Evolutionary conservation across 2,329 filamentous ascomycete genomes (phyloP).

Genomic region (Thielaviopsis punctulata): DNA sequence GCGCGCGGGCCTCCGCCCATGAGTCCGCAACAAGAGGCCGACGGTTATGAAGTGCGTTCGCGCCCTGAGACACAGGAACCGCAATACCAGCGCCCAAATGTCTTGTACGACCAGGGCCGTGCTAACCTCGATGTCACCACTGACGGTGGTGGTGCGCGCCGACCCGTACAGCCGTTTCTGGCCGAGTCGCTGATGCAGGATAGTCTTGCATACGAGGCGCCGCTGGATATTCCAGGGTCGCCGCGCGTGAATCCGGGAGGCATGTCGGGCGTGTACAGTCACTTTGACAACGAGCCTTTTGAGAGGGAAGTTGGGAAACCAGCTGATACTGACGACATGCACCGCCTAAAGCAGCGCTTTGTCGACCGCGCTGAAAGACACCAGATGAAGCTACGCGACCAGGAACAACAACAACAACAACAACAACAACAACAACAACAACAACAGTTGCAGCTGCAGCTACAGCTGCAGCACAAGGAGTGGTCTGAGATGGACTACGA

Average conservation of each 20-base stretch:
- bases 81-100: conserved; percentile 1
- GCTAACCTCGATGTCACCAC: conserved; percentile 1
- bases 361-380: background rate
- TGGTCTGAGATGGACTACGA: background rate
- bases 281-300: background rate
- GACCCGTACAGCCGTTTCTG: background rate
- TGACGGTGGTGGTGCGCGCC: background rate
- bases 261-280: background rate
- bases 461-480: background rate
- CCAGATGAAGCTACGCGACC: background rate
- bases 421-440: background rate
- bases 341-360: background rate
- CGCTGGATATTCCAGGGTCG: background rate
- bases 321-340: background rate
- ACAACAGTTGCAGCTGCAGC: background rate
- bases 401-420: background rate
- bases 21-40: background rate
- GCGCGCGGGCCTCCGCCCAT: background rate
- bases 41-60: background rate
- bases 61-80: background rate
- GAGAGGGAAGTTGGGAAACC: background rate
- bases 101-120: conserved; percentile 3
- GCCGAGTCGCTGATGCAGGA: background rate
- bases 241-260: background rate
- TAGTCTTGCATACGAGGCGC: background rate